Evolutionary conservation across 2,329 filamentous ascomycete species (phyloP), one percentile per base, ranked within the genome.

Genomic region (Rhytidhysteron rufulum): DNA sequence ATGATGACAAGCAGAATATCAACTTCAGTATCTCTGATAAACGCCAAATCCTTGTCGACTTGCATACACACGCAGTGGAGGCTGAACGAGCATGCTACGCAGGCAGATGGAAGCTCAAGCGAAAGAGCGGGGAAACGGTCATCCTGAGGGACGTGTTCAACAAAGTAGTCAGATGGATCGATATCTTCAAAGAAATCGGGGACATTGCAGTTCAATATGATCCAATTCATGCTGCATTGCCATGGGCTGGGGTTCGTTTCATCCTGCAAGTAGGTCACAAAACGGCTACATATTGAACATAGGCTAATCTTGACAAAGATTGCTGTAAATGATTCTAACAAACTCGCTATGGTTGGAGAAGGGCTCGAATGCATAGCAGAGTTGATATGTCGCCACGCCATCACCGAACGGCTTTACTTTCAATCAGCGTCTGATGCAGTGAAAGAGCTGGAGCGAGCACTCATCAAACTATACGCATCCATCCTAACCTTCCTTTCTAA

Each of bases 401-500:
- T 39, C 21, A 2, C 34, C 15, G 40, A 42, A 29, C 3, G 5
- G 6, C 7, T 39, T 24, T 37, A 42, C 15, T 19, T 38, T 3
- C 4, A 18, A 9, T 4, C 6, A 3, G 22, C 18, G 10, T 38
- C 21, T 4, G 13, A 38, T 4, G 34, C 34, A 27, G 24, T n/a
- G 3, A n/a, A 17, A 36, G 34, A 38, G 21, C 36, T 38, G 10
- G 6, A 38, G 21, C 18, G 9, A 15, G 8, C 30, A 8, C 9
- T 34, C 22, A 13, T 22, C 31, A 21, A 22, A 2, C 27, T 43
- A 7, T 43, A 43, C 18, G 41, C 41, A 13, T 17, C 19, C 4
- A 34, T 43, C 10, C 19, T 43, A 6, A 25, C 15, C 15, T 43
- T 19, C 33, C 36, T 43, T 4, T n/a, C 41, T 3, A 39, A 31